Conservation (phyloP, 2,329 filamentous ascomycete species). For the Penicillium brasilianum region DNA sequence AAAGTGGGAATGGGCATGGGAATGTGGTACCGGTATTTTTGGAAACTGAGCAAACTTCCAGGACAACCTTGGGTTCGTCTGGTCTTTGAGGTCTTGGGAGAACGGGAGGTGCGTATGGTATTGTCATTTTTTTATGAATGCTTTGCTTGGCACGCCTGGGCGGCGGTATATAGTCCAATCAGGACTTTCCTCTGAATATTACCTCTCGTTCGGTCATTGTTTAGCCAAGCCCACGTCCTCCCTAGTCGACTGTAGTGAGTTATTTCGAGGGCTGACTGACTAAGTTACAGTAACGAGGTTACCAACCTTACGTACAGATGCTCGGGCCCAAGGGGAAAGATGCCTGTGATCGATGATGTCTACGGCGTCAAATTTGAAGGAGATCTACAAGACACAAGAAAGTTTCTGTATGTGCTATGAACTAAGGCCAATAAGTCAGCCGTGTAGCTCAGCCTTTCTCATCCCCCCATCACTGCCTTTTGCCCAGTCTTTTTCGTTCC, state of each 20-base stretch:
- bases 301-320: background rate
- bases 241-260: too few relatives aligned
- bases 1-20: background rate
- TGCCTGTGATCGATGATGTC: slow-evolving; percentile 6
- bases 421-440: background rate
- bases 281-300: background rate
- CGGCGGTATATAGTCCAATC: background rate
- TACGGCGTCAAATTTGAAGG: background rate
- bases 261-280: background rate
- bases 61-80: background rate
- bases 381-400: background rate
- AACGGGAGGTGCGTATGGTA: background rate
- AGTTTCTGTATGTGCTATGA: background rate
- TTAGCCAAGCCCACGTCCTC: background rate
- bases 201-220: background rate
- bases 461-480: background rate
- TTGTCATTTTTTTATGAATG: background rate
- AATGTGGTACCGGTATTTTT: slow-evolving; percentile 14
- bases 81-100: too few relatives aligned
- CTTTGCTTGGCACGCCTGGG: slow-evolving; percentile 5
- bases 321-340: background rate
- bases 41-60: too few relatives aligned
- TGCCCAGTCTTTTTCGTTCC: background rate
- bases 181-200: background rate
- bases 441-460: background rate